Base-by-base conservation (phyloP, 805 yeast genomes). In the Blastobotrys peoriensis region DNA sequence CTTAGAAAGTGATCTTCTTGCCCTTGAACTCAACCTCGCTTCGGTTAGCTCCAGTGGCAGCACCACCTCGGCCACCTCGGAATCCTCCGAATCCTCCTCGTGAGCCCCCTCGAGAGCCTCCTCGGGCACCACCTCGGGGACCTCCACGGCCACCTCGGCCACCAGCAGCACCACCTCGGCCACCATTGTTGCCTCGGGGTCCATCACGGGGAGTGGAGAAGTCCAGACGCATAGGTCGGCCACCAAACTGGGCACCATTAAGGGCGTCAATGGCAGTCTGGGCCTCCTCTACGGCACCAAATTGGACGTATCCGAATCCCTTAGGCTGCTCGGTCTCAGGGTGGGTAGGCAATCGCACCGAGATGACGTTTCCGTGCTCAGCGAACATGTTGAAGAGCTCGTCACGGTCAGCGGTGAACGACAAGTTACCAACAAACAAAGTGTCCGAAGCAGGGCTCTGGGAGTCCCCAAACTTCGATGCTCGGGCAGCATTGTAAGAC, bases 291-390 rank as follows among this genome's bases (percentile, higher is more conserved):
- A 85, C 73, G 47, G 83, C 75, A 38, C 84, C 73, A 64, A 78
- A 91, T 73, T 93, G 98, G 47, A 91, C 96, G 70, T 93, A 93
- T 56, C 98, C 98, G 72, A 93, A 93, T 57, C 98, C 98, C 79
- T 93, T 93, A 68, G 95, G 95, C 73, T 91, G 96, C 68, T 88
- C 95, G 54, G 98, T 89, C 68, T 91, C 98, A 62, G 96, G 97
- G 73, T 93, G 94, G 36, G 98, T 91, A 68, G 98, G 98, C 56
- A 93, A 74, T 75, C 98, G 83, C 58, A 88, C 89, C 51, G 95
- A 86, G 45, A 87, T 70, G 50, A 93, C 86, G 51, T 76, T 75
- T 65, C 96, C 98, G 67, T 76, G 75, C 62, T 76, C 78, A 56
- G 83, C 79, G 62, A 93, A 93, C 35, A 79, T 65, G 57, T 76